Evolutionary conservation across 805 yeast genomes (phyloP), one percentile per base, ranked within the genome.

Genomic region (Lipomyces sp.): DNA sequence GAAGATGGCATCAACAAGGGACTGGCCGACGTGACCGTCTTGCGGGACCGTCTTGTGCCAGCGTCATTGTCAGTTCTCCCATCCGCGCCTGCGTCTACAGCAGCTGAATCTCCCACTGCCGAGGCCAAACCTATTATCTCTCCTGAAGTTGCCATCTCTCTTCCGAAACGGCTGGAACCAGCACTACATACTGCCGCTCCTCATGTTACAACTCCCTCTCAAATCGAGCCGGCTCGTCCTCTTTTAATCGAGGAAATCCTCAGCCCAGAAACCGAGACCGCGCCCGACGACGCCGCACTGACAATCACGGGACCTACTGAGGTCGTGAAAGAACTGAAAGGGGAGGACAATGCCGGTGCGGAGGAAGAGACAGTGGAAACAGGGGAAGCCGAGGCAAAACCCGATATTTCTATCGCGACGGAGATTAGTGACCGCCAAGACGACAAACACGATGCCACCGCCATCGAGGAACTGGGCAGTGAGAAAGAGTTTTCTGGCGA

Each of bases 1-100:
- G 68, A 75, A 19, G 65, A 69, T 1, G 84, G 79, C 1, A 70
- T 84, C 16, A 74, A 74, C 34, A 57, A 68, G 18, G 51, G 43
- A 45, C 4, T 26, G 34, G 51, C 51, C 3, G 49, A 42, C 14
- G 41, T 39, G 23, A 40, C 33, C 14, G n/a, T 2, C 2, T 14
- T 47, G 14, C 23, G 35, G 28, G 47, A 45, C 31, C 43, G 23
- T n/a, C n/a, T n/a, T n/a, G n/a, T n/a, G n/a, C n/a, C n/a, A n/a
- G n/a, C n/a, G n/a, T n/a, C n/a, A n/a, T n/a, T n/a, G n/a, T n/a
- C n/a, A n/a, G n/a, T n/a, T n/a, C n/a, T n/a, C n/a, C n/a, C n/a
- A 34, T 34, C 8, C n/a, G 16, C 8, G 7, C 16, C n/a, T 14
- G 7, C 21, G 21, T 8, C n/a, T 14, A 7, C 8, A 7, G 37